phyloP scores from a whole-genome alignment of 2,329 filamentous ascomycete genomes.

The Alternaria burnsii region DNA sequence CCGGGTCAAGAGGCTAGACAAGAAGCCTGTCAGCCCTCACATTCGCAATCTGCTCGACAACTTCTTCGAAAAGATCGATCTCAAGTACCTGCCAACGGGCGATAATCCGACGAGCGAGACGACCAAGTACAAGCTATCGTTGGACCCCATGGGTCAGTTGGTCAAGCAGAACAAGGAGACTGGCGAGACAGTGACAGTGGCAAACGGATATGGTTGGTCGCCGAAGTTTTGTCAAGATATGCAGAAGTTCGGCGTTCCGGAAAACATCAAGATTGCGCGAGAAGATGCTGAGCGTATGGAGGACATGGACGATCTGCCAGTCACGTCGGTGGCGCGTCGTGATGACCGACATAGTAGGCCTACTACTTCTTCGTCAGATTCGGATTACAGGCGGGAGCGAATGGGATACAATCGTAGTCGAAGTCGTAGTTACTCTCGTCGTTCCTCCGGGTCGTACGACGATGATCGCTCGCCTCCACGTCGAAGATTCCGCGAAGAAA shows the following conservation, averaged over 20 bases:
- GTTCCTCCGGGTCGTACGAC: slow-evolving; percentile 26
- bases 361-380: slow-evolving; percentile 20
- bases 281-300: slow-evolving; percentile 30
- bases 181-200: slow-evolving; percentile 69
- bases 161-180: slow-evolving; percentile 71
- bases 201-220: slow-evolving; percentile 91
- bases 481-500: slow-evolving; percentile 24
- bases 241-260: slow-evolving; percentile 59
- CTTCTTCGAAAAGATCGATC: slow-evolving; percentile 68
- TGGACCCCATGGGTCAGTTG: slow-evolving; percentile 79
- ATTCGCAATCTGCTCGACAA: slow-evolving; percentile 76
- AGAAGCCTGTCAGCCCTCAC: slow-evolving; percentile 69
- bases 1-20: slow-evolving; percentile 68
- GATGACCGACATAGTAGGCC: slow-evolving; percentile 20
- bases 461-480: slow-evolving; percentile 15
- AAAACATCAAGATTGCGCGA: slow-evolving; percentile 31
- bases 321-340: slow-evolving; percentile 15
- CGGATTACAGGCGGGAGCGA: slow-evolving; percentile 22
- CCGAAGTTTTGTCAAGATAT: slow-evolving; percentile 81
- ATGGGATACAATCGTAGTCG: slow-evolving; percentile 20
- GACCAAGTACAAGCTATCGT: slow-evolving; percentile 55
- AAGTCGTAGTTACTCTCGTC: slow-evolving; percentile 24
- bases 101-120: slow-evolving; percentile 46
- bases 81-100: slow-evolving; percentile 58
- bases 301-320: slow-evolving; percentile 10